A percentile compares a stretch with the other conserved stretches of the same genome.
Evolutionary conservation across 1,284 basidiomycete genomes (phyloP).

Genomic region (Psilocybe mexicana): DNA sequence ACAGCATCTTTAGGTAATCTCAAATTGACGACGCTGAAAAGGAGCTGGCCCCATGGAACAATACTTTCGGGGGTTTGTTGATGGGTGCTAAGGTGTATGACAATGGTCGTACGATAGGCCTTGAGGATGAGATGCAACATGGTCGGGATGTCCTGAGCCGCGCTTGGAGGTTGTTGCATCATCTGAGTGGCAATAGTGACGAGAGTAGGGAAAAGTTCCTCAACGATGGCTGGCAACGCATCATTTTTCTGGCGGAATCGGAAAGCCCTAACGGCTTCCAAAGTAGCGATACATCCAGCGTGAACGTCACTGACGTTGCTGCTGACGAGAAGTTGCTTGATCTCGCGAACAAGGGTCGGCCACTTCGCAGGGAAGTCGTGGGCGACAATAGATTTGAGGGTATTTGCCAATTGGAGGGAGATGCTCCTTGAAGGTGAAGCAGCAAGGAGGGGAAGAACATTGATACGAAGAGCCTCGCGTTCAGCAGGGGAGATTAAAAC

Average conservation of each 20-base stretch:
- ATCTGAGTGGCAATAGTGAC: conserved; percentile 69
- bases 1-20: conserved; percentile 64
- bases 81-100: conserved; percentile 67
- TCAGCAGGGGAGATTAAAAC: conserved; percentile 64
- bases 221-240: conserved; percentile 58
- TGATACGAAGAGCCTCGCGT: conserved; percentile 64
- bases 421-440: conserved; percentile 65
- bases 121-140: conserved; percentile 84
- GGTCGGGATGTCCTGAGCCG: conserved; percentile 68
- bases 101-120: conserved; percentile 78
- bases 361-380: conserved; percentile 78
- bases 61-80: conserved; percentile 75
- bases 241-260: conserved; percentile 67
- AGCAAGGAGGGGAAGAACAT: conserved; percentile 69
- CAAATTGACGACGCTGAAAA: conserved; percentile 76
- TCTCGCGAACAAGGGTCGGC: conserved; percentile 62
- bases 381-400: conserved; percentile 69
- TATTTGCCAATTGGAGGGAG: conserved; percentile 71
- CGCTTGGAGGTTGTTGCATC: conserved; percentile 57
- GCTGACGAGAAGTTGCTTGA: conserved; percentile 65
- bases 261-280: conserved; percentile 78
- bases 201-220: conserved; percentile 70
- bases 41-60: conserved; percentile 82
- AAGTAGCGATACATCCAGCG: conserved; percentile 73
- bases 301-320: conserved; percentile 69